Base-by-base conservation (phyloP, 192 early-diverging fungal genomes). In the Mortierella hygrophila region DNA sequence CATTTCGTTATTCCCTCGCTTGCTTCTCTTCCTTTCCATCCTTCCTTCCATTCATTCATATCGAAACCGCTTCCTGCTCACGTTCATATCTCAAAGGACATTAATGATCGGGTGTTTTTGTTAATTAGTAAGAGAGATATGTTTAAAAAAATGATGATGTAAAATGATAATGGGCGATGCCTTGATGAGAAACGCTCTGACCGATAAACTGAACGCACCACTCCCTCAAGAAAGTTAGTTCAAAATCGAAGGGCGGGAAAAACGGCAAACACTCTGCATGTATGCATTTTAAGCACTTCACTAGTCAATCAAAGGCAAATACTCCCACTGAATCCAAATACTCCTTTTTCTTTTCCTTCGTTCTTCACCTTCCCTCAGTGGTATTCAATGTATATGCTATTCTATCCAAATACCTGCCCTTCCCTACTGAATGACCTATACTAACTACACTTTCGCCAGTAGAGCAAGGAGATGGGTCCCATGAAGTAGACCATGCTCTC, bases 1-100 rank as follows among this genome's bases (percentile, higher is more conserved):
- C 26, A 26, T 60, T 35, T 35, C 35, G 35, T 35, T 35, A 1
- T 32, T 3, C 38, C 21, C 47, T 44, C 32, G 41, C 6, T 46
- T 44, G 21, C 20, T n/a, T 69, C 65, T 47, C 42, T 47, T 77
- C 26, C 73, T 49, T 52, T 38, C 52, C 42, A 23, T 77, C 57
- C n/a, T 15, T 65, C 4, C 42, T 15, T 68, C 16, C 42, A 26
- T 47, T 41, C 29, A 32, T 32, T 42, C 32, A 29, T 40, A 16
- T 10, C 40, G 2, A 18, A 20, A 13, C 21, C 47, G 16, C 5
- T 13, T 80, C 35, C n/a, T n/a, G 4, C 44, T 65, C 38, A 40
- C 13, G 21, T 46, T 63, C 37, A 9, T 65, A 21, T 65, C 10
- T 11, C 60, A 65, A 65, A 65, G 26, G 10, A 65, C 23, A 65